These are phyloP conservation scores for Stephanodiscus triporus DNA, from an alignment of 108 stramenopile genomes.

Conservation along the genomic window DNA sequence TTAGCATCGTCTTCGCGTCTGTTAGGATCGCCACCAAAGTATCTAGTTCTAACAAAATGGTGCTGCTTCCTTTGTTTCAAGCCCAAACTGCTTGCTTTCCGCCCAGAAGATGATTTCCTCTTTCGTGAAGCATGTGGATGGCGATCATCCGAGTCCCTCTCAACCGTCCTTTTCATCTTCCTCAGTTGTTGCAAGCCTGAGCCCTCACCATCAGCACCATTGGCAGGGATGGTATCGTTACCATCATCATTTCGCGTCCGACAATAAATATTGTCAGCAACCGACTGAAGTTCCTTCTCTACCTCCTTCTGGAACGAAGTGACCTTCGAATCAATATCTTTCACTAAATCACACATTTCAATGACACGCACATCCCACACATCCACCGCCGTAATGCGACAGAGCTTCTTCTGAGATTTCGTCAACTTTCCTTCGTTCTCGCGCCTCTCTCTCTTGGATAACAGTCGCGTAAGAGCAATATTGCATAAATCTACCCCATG, in stretches of 20 bases:
- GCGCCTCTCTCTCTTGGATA: constrained; percentile 11
- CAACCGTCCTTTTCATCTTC: neutral
- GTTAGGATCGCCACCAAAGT: neutral
- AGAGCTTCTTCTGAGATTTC: neutral
- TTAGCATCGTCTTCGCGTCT: neutral
- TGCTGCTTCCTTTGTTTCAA: neutral
- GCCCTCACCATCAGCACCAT: neutral
- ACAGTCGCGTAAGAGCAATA: constrained; percentile 1
- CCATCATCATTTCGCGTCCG: neutral
- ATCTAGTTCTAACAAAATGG: neutral
- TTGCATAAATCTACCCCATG: constrained; percentile 10
- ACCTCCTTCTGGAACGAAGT: constrained; percentile 13
- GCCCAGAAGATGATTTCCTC: constrained; percentile 13
- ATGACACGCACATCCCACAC: constrained; percentile 5
- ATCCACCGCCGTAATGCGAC: neutral
- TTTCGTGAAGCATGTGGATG: constrained; percentile 48
- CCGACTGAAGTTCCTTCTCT: constrained; percentile 2
- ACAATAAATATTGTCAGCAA: neutral
- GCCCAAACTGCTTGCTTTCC: neutral
- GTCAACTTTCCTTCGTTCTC: constrained; percentile 6
- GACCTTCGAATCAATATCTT: constrained; percentile 4
- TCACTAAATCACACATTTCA: constrained; percentile 9
- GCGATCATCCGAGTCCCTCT: constrained; percentile 13
- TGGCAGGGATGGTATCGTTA: neutral
- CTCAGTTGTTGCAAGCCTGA: neutral